Evolutionary conservation across 805 yeast genomes (phyloP), one percentile per base, ranked within the genome.

Genomic region (Lipomyces sp.): DNA sequence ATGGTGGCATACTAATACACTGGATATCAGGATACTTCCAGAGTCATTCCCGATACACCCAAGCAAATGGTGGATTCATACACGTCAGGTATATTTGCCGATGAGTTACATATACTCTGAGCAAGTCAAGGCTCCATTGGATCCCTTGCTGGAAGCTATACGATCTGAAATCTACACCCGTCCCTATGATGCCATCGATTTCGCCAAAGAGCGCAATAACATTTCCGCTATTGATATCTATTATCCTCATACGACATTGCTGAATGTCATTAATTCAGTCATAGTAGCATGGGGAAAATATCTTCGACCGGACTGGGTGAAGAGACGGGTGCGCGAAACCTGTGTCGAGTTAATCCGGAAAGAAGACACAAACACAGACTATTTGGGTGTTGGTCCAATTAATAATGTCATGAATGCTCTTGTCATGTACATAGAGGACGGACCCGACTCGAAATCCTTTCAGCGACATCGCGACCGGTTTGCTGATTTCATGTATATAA

Each of bases 61-160:
- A 1, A 95, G 90, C 32, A 78, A 86, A 64, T 93, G 98, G 98
- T 93, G 99, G 99, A 96, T 91, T 21, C 99, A 93, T 64, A 90
- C 97, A 0, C 74, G 99, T 49, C 95, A 93, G 0, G 86, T 93
- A 21, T 93, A 90, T 62, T 67, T 86, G 31, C 90, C 98, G 0
- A 71, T 91, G 61, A 91, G 96, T 16, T 93, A 91, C 65, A 65
- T 93, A 7, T 80, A 84, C 13, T 72, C 86, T 43, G 74, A 76
- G 28, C 26, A 37, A 18, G 72, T 75, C 33, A 70, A 74, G 47
- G 83, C 88, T 61, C 78, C 75, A 4, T 61, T 84, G 46, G 84
- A 80, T 55, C 84, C 86, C 0, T 68, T 93, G 28, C 68, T 93
- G 38, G 65, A 66, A 53, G 79, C 78, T 45, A 67, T 93, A n/a